Base-by-base conservation (phyloP, 345 rosid genomes). In the Balakata baccata region DNA sequence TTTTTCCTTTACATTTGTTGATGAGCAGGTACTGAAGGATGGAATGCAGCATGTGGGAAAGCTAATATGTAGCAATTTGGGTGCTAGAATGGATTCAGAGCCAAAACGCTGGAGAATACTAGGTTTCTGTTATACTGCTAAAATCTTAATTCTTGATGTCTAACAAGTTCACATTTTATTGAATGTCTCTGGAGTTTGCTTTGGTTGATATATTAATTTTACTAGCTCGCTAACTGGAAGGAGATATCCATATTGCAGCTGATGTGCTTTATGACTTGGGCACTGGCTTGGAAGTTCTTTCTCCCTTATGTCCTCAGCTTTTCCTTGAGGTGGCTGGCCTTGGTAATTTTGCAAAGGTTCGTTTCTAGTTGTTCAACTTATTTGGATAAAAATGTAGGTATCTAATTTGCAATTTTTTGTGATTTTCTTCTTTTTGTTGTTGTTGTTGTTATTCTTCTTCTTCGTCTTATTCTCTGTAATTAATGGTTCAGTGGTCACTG, bases 1-100 rank as follows among this genome's bases (percentile, higher is more conserved):
- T 1, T 29, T 29, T 29, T 29, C 2, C 34, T 29, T 29, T 29
- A 29, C 9, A 6, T 63, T 58, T 81, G 11, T 77, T 71, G 77
- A 50, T 56, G 75, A 39, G 62, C 83, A 95, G 99, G 86, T 95
- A 68, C 66, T 95, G 72, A 95, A 89, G 79, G 99, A 91, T 82
- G 99, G 98, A 64, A 95, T 95, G 99, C 96, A 95, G 80, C 99
- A 95, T 41, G 82, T 83, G 43, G 99, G 99, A 52, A 95, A 95
- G 78, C 88, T 95, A 41, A 85, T 95, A 75, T 91, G 94, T 85
- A 95, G 97, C 78, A 91, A 86, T 84, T 85, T 92, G 76, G 99
- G 99, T 77, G 93, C 97, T 57, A 90, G 98, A 85, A 95, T 92
- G 98, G 98, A 92, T 72, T 95, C 98, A 5, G 98, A 95, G 73